Evolutionary conservation across 2,329 filamentous ascomycete genomes (phyloP).

Genomic region (Allantophomopsis lycopodina): DNA sequence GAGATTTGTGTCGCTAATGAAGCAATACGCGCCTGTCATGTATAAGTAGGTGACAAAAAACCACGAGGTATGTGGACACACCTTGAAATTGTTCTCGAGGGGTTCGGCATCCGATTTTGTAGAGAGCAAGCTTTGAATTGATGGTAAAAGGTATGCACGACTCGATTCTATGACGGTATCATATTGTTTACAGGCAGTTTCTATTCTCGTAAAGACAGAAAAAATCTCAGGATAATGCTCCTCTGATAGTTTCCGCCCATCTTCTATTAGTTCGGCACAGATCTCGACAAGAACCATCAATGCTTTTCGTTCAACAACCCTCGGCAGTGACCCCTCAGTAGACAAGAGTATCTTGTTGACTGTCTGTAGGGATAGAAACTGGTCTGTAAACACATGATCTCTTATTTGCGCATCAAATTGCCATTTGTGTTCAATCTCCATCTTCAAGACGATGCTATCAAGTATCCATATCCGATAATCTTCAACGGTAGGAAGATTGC

Average conservation of each 20-base stretch:
- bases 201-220: constrained; percentile 9
- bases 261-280: constrained; percentile 10
- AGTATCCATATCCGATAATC: constrained; percentile 18
- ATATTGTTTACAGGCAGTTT: constrained; percentile 9
- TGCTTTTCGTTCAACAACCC: constrained; percentile 15
- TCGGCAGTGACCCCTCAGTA: constrained; percentile 5
- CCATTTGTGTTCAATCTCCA: too few species aligned
- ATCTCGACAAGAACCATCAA: constrained; percentile 13
- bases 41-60: too few species aligned
- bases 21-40: too few species aligned
- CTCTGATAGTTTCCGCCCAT: constrained; percentile 4
- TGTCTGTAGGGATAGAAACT: constrained; percentile 5
- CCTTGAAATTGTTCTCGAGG: constrained; percentile 3
- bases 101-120: too few species aligned
- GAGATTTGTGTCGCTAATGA: too few species aligned
- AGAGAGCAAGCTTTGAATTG: too few species aligned
- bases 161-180: constrained; percentile 7
- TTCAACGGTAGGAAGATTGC: constrained; percentile 16
- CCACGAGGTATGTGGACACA: too few species aligned
- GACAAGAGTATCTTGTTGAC: constrained; percentile 11
- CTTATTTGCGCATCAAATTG: too few species aligned
- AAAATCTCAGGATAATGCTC: background rate
- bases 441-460: constrained; percentile 10
- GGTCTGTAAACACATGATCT: too few species aligned
- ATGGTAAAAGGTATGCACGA: background rate